Base-by-base conservation (phyloP, 2,329 filamentous ascomycete genomes). In the Chalara sp. region DNA sequence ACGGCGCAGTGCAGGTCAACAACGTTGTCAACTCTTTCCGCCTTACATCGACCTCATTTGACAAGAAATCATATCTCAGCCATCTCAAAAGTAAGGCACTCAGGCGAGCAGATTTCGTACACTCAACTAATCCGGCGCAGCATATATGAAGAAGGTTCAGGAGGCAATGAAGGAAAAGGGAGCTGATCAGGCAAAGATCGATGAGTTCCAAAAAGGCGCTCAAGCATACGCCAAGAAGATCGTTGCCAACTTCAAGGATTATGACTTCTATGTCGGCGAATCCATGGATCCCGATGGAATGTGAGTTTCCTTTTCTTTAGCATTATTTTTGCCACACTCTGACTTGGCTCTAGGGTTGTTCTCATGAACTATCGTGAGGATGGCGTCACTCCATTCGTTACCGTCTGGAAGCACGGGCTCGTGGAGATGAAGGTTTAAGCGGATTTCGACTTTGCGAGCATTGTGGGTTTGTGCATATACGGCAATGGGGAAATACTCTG, bases 361-460 rank as follows among this genome's bases (percentile, higher is more conserved):
- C 87, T 96, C 61, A 86, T 96, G 69, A 95, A 96, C 81, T 99
- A 96, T 83, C 92, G 93, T 65, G 91, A 96, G 71, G 93, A 97
- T 65, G 93, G 93, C 71, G 72, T 86, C 62, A 97, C 92, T 50
- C 93, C 93, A 54, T 99, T 80, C 69, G 78, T 95, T 65, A 87
- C 83, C 61, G 75, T 95, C 76, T 97, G 91, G 92, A 96, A 97
- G 83, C 87, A 96, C 76, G 93, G 92, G 67, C 74, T 97, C 59
- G 77, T 75, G 63, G 85, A 86, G 76, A 83, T 83, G 79, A 97
- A 99, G 88, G 90, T 97, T 63, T 99, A 92, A 21, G 21, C 21
- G 21, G 21, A 21, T 21, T 21, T 21, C 21, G 21, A 21, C 21
- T 21, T 21, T 21, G 21, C 21, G 21, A 21, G 21, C 21, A 21